Base-by-base conservation (phyloP, 306 rosid species). In the Rosa chinensis region DNA sequence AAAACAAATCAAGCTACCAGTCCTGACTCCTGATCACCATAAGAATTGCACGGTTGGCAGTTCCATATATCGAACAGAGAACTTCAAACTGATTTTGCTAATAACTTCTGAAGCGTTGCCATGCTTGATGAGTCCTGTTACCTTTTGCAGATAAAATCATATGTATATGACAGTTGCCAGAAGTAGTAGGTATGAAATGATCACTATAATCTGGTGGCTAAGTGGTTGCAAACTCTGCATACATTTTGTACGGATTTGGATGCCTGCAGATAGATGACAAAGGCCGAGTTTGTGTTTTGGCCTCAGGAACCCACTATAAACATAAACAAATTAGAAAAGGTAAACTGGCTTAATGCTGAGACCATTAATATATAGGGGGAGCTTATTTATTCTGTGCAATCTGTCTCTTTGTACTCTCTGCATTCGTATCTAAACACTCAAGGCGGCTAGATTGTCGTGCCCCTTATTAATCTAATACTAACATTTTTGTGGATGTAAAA, bases 181-280 rank as follows among this genome's bases (percentile, higher is more conserved):
- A 7, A 45, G 78, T 48, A 74, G 69, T 74, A 74, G 70, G 78
- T 74, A 23, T 8, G 78, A 55, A 74, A 58, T 74, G 5, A 74
- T 74, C 78, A 58, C 78, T 74, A 58, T 11, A 74, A 74, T 74
- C 37, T 42, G 40, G 64, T 42, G 21, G 78, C 78, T 40, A 74
- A 44, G 39, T 56, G 52, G 68, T 55, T 35, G 45, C 37, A 37
- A 9, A 66, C 23, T 64, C 44, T 66, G 47, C 71, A 37, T 6
- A 18, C 28, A 66, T 66, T 66, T 39, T 16, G 13, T 39, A 37
- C 18, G 45, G n/a, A 66, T 17, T 66, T 7, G 71, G 45, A 7
- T 58, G 69, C 78, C 78, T 74, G 78, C 78, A 58, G 78, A 14
- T 72, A 72, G 25, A 14, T 42, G 78, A 74, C 78, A 37, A 66